These are phyloP conservation scores for Yamadazyma sp. DNA, from an alignment of 805 yeast species.

Conservation along the genomic window DNA sequence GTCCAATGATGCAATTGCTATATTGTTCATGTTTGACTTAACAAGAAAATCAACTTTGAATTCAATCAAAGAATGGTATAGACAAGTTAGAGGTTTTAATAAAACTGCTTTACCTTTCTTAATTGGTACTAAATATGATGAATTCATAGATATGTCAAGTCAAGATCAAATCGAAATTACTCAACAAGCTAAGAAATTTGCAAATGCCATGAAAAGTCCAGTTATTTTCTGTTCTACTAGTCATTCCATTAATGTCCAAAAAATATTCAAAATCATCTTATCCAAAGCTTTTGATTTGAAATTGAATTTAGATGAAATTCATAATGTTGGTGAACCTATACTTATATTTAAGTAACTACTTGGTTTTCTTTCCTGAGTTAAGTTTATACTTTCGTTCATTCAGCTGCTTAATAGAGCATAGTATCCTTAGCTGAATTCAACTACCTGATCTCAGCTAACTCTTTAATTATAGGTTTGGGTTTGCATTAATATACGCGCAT, in stretches of 20 bases:
- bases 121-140: constrained; percentile 91
- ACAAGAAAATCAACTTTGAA: constrained; percentile 82
- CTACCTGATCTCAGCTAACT: too few relatives aligned
- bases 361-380: too few relatives aligned
- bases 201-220: constrained; percentile 83
- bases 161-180: constrained; percentile 85
- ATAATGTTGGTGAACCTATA: constrained; percentile 87
- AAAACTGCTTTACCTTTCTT: constrained; percentile 86
- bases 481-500: constrained; percentile 3
- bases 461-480: too few relatives aligned
- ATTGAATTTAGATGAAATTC: constrained; percentile 79
- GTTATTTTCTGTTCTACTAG: constrained; percentile 87
- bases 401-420: too few relatives aligned
- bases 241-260: constrained; percentile 89
- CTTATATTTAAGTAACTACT: constrained; percentile 58
- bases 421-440: too few relatives aligned
- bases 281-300: constrained; percentile 88
- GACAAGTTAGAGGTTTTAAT: constrained; percentile 87
- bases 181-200: constrained; percentile 76
- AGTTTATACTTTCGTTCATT: too few relatives aligned
- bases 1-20: constrained; percentile 87
- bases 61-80: constrained; percentile 92
- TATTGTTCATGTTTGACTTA: constrained; percentile 82
- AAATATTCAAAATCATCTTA: constrained; percentile 85
- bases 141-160: constrained; percentile 72